Conservation (phyloP, 768 basidiomycete genomes). For the Amanita rubescens region DNA sequence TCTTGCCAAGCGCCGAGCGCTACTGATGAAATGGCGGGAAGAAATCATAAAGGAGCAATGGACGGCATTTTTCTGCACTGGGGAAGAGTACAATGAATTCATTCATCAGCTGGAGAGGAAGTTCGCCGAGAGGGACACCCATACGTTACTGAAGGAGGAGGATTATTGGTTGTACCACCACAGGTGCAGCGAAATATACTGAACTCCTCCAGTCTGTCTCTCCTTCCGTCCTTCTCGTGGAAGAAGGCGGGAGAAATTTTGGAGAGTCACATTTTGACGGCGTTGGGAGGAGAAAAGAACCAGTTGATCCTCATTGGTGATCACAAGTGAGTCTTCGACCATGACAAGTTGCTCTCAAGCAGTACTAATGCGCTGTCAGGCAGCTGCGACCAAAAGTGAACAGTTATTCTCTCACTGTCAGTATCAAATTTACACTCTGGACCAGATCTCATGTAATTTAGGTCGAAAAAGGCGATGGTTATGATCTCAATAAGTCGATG, state of each 20-base stretch:
- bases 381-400: constrained; percentile 71
- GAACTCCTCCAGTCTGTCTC: constrained; percentile 36
- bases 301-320: constrained; percentile 67
- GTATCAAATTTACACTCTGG: neutral
- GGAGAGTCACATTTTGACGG: constrained; percentile 58
- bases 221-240: constrained; percentile 53
- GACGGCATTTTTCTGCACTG: constrained; percentile 24
- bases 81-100: constrained; percentile 32
- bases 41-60: constrained; percentile 28
- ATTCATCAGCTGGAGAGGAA: constrained; percentile 28
- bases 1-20: constrained; percentile 16
- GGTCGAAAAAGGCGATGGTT: constrained; percentile 56
- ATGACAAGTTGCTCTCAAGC: neutral
- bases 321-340: constrained; percentile 46
- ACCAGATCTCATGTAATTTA: neutral
- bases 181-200: constrained; percentile 56
- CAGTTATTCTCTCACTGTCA: constrained; percentile 51
- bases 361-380: constrained; percentile 23
- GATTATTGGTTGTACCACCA: constrained; percentile 64
- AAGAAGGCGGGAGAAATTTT: constrained; percentile 71
- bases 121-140: constrained; percentile 25
- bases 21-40: constrained; percentile 26
- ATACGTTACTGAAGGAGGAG: constrained; percentile 39
- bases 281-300: constrained; percentile 35
- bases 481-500: constrained; percentile 56